Evolutionary conservation across 176 grass and related monocot species (phyloP).

Genomic region (Triticum timopheevii): DNA sequence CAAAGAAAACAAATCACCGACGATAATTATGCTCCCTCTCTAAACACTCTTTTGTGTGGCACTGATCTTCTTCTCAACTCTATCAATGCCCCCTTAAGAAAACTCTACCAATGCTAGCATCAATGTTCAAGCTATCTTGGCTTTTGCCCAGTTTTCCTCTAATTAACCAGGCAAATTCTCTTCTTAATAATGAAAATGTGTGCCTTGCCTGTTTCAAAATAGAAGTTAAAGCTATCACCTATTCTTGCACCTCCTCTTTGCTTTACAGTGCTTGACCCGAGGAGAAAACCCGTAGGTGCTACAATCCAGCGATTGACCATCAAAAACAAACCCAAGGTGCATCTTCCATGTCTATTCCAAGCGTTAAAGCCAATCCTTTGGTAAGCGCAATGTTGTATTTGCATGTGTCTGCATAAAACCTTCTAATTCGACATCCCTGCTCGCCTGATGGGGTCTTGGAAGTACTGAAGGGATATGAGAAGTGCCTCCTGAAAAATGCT

Average conservation of each 20-base stretch:
- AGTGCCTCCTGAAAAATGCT: conserved; percentile 72
- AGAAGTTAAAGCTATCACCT: not conserved
- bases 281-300: not conserved
- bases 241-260: not conserved
- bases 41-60: not conserved
- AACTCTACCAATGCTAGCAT: no score
- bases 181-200: not conserved
- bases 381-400: not conserved
- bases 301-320: not conserved
- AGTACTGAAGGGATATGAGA: conserved; percentile 89
- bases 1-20: not conserved
- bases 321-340: not conserved
- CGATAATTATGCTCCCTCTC: no score
- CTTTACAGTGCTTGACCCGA: not conserved
- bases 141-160: not conserved
- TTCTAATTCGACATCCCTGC: conserved; percentile 33
- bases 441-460: conserved; percentile 73
- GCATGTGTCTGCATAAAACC: not conserved
- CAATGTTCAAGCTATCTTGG: not conserved
- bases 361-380: not conserved
- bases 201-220: not conserved
- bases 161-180: not conserved
- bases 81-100: not conserved
- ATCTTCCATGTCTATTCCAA: not conserved
- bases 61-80: not conserved